Evolutionary conservation across 2,329 filamentous ascomycete species (phyloP).

Genomic region (Fusarium clavum): DNA sequence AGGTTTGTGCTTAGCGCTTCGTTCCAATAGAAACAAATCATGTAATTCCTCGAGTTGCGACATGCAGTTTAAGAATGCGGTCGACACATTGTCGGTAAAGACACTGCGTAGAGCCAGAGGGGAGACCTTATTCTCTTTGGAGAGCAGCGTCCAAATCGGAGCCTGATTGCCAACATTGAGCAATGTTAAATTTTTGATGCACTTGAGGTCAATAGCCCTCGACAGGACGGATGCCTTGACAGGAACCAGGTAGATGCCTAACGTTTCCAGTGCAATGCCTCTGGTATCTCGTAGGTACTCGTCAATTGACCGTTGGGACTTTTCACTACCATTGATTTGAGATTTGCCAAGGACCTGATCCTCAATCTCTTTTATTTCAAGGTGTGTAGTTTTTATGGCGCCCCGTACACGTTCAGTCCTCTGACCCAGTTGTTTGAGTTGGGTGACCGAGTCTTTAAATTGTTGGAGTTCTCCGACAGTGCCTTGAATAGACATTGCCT

Average conservation of each 20-base stretch:
- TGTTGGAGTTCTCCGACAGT: conserved; percentile 44
- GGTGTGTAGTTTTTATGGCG: conserved; percentile 52
- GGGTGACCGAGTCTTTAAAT: conserved; percentile 40
- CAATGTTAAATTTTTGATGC: conserved; percentile 68
- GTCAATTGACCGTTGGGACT: conserved; percentile 50
- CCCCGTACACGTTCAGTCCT: conserved; percentile 51
- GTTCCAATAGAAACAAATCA: conserved; percentile 71
- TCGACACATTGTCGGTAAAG: conserved; percentile 72
- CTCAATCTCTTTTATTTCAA: conserved; percentile 53
- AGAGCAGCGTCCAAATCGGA: conserved; percentile 68
- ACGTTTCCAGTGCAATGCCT: conserved; percentile 65
- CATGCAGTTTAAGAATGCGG: conserved; percentile 65
- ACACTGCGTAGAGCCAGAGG: conserved; percentile 68
- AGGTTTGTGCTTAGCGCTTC: conserved; percentile 61
- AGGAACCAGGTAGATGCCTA: conserved; percentile 70
- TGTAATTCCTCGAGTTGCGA: conserved; percentile 64
- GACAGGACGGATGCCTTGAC: conserved; percentile 68
- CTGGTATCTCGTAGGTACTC: conserved; percentile 69
- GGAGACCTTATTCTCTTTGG: conserved; percentile 63
- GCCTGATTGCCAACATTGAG: conserved; percentile 73
- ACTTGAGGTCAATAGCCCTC: conserved; percentile 66
- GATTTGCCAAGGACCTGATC: conserved; percentile 40
- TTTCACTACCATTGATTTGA: conserved; percentile 28
- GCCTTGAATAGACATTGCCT: conserved; percentile 42
- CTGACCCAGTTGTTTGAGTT: conserved; percentile 47